Conservation (phyloP, 176 grass and related monocot genomes). For the sorghum (Sorghum bicolor) region DNA sequence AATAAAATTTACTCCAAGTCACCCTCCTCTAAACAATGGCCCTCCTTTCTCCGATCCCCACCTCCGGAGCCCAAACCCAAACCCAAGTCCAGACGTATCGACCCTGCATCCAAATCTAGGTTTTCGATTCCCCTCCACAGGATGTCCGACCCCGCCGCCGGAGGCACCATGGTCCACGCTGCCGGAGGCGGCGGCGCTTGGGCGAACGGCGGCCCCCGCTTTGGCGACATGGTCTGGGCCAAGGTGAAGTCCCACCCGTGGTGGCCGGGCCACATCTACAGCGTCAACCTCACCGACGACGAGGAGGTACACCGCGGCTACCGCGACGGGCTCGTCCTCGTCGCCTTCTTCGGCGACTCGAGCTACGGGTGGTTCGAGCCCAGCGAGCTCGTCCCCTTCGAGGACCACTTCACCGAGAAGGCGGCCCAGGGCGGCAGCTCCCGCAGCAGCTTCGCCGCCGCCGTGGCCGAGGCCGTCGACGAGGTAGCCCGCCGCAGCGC, state of each 20-base stretch:
- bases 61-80: slow-evolving; percentile 17
- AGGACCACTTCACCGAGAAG: slow-evolving; percentile 56
- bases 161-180: slow-evolving; percentile 17
- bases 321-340: slow-evolving; percentile 62
- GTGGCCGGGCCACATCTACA: slow-evolving; percentile 94
- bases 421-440: slow-evolving; percentile 41
- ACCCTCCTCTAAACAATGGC: neutral
- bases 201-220: slow-evolving; percentile 25
- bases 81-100: slow-evolving; percentile 1
- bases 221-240: slow-evolving; percentile 94
- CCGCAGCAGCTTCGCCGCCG: slow-evolving; percentile 49
- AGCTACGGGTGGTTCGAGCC: slow-evolving; percentile 98
- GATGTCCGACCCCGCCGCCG: slow-evolving; percentile 43
- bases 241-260: slow-evolving; percentile 99
- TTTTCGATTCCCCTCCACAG: slow-evolving; percentile 33
- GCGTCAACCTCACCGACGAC: slow-evolving; percentile 51
- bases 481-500: slow-evolving; percentile 63
- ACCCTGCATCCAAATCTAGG: slow-evolving; percentile 31
- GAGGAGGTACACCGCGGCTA: slow-evolving; percentile 46
- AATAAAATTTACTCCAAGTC: neutral
- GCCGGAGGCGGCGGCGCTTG: neutral
- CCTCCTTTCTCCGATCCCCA: neutral
- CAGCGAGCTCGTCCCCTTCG: slow-evolving; percentile 71
- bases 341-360: slow-evolving; percentile 94
- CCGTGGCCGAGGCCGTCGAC: slow-evolving; percentile 80